phyloP scores from a whole-genome alignment of 495 filamentous ascomycete species.

The Penicillium ucsense region DNA sequence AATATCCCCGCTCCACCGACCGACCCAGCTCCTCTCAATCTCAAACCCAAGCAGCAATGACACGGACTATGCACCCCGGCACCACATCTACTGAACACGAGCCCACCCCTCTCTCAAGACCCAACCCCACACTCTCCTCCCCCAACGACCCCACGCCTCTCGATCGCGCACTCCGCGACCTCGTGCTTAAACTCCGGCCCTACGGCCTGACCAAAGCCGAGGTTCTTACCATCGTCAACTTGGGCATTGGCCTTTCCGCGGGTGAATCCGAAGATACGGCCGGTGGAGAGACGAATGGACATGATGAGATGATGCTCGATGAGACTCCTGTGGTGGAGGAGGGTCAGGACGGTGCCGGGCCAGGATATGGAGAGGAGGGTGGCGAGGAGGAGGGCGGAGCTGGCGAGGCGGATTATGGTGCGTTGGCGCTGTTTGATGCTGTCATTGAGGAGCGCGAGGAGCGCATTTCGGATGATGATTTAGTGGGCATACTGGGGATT shows the following conservation, averaged over 20 bases:
- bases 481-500: conserved; percentile 23
- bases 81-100: conserved; percentile 8
- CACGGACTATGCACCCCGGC: conserved; percentile 15
- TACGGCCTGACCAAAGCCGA: conserved; percentile 53
- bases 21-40: conserved; percentile 16
- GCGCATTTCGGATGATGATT: conserved; percentile 29
- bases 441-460: conserved; percentile 38
- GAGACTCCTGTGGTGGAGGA: conserved; percentile 1
- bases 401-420: conserved; percentile 26
- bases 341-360: background rate
- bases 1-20: conserved; percentile 24
- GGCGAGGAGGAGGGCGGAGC: conserved; percentile 16
- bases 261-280: conserved; percentile 1
- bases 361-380: conserved; percentile 12
- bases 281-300: conserved; percentile 10
- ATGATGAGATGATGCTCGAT: conserved; percentile 16
- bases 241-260: conserved; percentile 30
- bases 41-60: conserved; percentile 19
- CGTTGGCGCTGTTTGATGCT: conserved; percentile 30
- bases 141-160: conserved; percentile 21
- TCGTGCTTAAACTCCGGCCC: conserved; percentile 32
- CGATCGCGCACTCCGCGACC: conserved; percentile 27
- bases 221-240: conserved; percentile 54
- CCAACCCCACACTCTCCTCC: background rate
- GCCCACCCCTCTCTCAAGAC: conserved; percentile 1